Evolutionary conservation across 352 stramenopile species (phyloP).

Genomic region (Pythium scleroteichum): DNA sequence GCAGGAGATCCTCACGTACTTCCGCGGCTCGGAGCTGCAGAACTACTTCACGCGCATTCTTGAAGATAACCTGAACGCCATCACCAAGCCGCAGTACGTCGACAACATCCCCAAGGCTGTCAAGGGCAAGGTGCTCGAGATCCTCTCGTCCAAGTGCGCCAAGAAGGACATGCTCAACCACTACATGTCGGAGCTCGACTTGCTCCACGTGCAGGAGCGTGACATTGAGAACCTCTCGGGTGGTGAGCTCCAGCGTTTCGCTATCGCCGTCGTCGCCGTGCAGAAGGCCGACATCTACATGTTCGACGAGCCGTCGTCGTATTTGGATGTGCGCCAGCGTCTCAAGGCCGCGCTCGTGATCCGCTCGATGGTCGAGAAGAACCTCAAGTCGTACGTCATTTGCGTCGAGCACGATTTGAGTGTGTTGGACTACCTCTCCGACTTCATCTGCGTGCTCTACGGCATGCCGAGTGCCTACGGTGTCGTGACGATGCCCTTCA

Average conservation of each 20-base stretch:
- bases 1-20: slow-evolving; percentile 99
- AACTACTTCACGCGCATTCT: slow-evolving; percentile 99
- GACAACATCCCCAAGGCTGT: slow-evolving; percentile 99
- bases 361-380: slow-evolving; percentile 93
- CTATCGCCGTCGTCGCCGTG: slow-evolving; percentile 96
- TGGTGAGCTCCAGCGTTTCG: slow-evolving; percentile 99
- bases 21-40: slow-evolving; percentile 96
- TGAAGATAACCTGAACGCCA: slow-evolving; percentile 98
- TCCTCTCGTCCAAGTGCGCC: slow-evolving; percentile 94
- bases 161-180: slow-evolving; percentile 80
- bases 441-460: slow-evolving; percentile 99
- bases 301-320: slow-evolving; percentile 99
- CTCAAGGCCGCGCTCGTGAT: slow-evolving; percentile 98
- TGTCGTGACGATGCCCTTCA: slow-evolving; percentile 99
- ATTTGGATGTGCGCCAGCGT: slow-evolving; percentile 99
- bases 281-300: slow-evolving; percentile 99
- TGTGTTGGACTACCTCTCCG: slow-evolving; percentile 99
- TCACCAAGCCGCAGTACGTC: slow-evolving; percentile 99
- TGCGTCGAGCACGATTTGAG: slow-evolving; percentile 99
- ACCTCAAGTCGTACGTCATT: slow-evolving; percentile 94
- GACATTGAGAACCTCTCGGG: slow-evolving; percentile 96
- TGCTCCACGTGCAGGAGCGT: slow-evolving; percentile 97
- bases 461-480: slow-evolving; percentile 97
- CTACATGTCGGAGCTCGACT: slow-evolving; percentile 92
- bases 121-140: slow-evolving; percentile 93